Evolutionary conservation across 768 basidiomycete genomes (phyloP), one percentile per base, ranked within the genome.

Genomic region (Mycena leptocephala): DNA sequence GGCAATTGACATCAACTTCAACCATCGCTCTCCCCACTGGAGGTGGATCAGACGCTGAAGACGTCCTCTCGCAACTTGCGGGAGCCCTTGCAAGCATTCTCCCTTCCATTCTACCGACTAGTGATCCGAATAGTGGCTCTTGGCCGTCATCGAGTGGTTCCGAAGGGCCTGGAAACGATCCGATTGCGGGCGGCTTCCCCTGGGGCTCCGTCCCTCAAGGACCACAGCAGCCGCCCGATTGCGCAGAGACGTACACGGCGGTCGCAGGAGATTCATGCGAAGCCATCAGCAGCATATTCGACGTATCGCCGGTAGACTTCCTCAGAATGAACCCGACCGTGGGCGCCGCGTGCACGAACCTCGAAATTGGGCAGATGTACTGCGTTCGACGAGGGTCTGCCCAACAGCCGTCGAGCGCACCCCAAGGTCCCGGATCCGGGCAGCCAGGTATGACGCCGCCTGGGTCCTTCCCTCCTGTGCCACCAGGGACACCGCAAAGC

Each of bases 251-350:
- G 10, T 72, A 72, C 48, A 63, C 46, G 1, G 70, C 33, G 6
- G 62, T 72, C 26, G 35, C 61, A 26, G 70, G 70, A 5, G 70
- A 72, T 26, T 56, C 61, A 3, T 72, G 61, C 39, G 70, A 32
- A 13, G 62, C 70, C 18, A 55, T 72, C 30, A 26, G 30, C 35
- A 39, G 61, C 20, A 35, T 72, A 16, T 72, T 72, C 37, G 46
- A 63, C 30, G 13, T 72, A 8, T 48, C 71, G 26, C 39, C 41
- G 16, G 71, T 63, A 2, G 71, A 72, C 8, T 72, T 72, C 53
- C 32, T 72, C 18, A 39, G 71, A 9, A 72, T 72, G 71, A 72
- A 72, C 16, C 71, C 71, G 6, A 55, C 39, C 32, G 63, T 72
- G 3, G 71, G 71, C 24, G 63, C 71, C 1, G 62, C 61, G 3